Evolutionary conservation across 2,329 filamentous ascomycete species (phyloP), one percentile per base, ranked within the genome.

Genomic region (Ampelomyces quisqualis): DNA sequence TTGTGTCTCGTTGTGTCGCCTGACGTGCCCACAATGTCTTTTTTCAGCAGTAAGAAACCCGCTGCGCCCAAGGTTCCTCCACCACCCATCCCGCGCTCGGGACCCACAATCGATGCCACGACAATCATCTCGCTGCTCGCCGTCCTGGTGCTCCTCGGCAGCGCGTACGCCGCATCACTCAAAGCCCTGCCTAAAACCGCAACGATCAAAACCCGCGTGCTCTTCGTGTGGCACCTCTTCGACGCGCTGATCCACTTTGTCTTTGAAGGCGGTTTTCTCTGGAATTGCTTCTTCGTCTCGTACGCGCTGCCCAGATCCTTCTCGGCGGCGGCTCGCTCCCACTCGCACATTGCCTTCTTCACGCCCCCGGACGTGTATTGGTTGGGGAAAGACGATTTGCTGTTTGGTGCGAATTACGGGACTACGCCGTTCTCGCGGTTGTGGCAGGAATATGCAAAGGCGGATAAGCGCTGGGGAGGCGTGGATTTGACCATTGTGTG

Each of bases 201-300:
- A 8, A 70, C 78, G 1, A 64, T 72, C 24, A 79, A 82, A 36
- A 76, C 77, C 40, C 88, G 90, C 47, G 73, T 87, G 64, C 82
- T 96, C 51, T 95, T 95, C 77, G 80, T 94, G 71, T 96, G 91
- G 91, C 90, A 96, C 73, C 79, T 88, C 24, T 94, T 95, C 72
- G 90, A 96, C 68, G 88, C 88, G 21, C 78, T 96, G 29, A 91
- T 90, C 60, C 93, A 98, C 73, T 82, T 94, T 70, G 76, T 89
- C 66, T 86, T 97, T 65, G 91, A 97, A 73, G 90, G 89, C 38
- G 85, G 82, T 60, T 97, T 89, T 70, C 81, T 96, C 17, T 96
- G 90, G 77, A 88, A 95, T 72, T 95, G 88, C 74, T 94, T 97
- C 78, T 91, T 90, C 77, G 77, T 77, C 53, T 82, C 74, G 58